phyloP scores from a whole-genome alignment of 2,329 filamentous ascomycete genomes.

The Trichoderma semiorbis region DNA sequence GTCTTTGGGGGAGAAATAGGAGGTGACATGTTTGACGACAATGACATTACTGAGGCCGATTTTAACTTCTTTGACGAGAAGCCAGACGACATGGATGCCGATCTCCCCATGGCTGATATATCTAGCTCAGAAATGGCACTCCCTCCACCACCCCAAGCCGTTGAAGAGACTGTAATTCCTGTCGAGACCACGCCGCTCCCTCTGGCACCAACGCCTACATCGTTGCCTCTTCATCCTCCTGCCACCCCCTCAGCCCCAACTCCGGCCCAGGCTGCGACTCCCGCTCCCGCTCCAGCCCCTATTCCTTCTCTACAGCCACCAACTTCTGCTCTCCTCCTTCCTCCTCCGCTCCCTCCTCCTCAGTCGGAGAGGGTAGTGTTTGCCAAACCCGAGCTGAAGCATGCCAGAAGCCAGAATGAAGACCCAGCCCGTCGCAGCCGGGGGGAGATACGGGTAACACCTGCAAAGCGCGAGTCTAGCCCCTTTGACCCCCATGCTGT shows the following conservation, averaged over 20 bases:
- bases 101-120: conserved; percentile 30
- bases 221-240: neutral
- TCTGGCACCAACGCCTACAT: conserved; percentile 4
- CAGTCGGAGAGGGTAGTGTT: conserved; percentile 41
- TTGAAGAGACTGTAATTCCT: conserved; percentile 20
- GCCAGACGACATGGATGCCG: conserved; percentile 41
- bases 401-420: conserved; percentile 53
- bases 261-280: neutral
- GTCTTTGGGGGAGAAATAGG: conserved; percentile 69
- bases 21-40: conserved; percentile 68
- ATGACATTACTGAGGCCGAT: conserved; percentile 75
- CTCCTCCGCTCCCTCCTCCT: conserved; percentile 12
- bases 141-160: conserved; percentile 18
- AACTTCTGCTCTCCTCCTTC: neutral
- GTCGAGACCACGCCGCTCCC: conserved; percentile 17
- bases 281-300: conserved; percentile 10
- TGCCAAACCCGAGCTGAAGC: conserved; percentile 57
- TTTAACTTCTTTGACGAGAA: conserved; percentile 79
- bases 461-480: conserved; percentile 51
- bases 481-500: conserved; percentile 58
- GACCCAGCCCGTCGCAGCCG: conserved; percentile 33
- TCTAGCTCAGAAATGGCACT: conserved; percentile 20
- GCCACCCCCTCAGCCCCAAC: conserved; percentile 2
- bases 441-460: conserved; percentile 30
- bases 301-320: neutral